Conservation (phyloP, 169 alveolate species). For the Cryptosporidium baileyi region DNA sequence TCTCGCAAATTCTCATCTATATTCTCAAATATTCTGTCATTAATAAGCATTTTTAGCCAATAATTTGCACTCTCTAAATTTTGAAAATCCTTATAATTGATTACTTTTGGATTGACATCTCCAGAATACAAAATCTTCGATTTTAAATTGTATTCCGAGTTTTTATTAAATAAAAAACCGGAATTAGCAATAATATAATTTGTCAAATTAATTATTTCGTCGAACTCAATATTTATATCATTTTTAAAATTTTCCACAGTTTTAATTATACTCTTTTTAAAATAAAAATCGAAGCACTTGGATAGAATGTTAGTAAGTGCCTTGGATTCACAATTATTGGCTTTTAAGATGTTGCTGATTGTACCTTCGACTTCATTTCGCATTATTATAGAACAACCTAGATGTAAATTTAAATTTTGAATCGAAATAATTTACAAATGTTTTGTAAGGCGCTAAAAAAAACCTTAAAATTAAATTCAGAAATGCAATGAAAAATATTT, state of each 20-base stretch:
- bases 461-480: no score
- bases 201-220: background rate
- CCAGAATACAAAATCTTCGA: background rate
- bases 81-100: conserved; percentile 20
- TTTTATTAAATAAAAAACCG: no score
- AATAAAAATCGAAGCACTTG: background rate
- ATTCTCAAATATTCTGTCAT: background rate
- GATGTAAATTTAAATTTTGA: background rate
- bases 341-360: conserved; percentile 13
- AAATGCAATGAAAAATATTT: no score
- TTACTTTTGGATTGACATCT: background rate
- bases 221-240: background rate
- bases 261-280: background rate
- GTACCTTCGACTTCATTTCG: background rate
- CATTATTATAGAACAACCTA: background rate
- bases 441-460: no score
- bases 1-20: background rate
- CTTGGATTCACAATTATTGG: background rate
- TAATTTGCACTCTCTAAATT: background rate
- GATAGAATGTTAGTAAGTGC: background rate
- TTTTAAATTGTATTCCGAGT: no score
- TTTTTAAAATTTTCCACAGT: background rate
- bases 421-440: no score
- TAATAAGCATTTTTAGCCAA: background rate
- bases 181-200: background rate